Evolutionary conservation across 176 grass and related monocot genomes (phyloP), one percentile per base, ranked within the genome.

Genomic region (Chrysopogon serrulatus): DNA sequence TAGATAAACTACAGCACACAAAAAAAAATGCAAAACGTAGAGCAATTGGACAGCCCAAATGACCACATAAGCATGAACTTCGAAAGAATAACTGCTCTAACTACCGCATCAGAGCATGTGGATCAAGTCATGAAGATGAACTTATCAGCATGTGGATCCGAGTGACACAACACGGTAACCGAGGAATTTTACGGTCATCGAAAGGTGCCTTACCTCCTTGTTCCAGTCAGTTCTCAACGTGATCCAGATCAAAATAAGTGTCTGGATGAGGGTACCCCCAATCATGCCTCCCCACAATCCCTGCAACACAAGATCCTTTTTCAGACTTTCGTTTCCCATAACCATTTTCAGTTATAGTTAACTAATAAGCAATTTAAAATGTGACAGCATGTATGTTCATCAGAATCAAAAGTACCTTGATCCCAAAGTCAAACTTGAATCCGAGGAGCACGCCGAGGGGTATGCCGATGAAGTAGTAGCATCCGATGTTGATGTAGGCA

Each of bases 221-320:
- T 93, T 84, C 95, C 95, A 95, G 43, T 95, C 92, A 49, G 90
- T 98, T 83, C 88, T 80, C 76, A 90, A 74, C 49, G 92, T 98
- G 77, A 95, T 88, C 92, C 92, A 93, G 39, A 98, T 47, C 44
- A 98, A 82, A 33, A 93, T 91, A 40, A 90, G 33, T 43, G 95
- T 98, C 63, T 98, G 95, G 53, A 93, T 88, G 15, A 89, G 64
- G 1, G 84, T 98, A 13, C 95, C 95, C 41, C 84, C 72, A 18
- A 98, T 87, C 90, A 98, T 88, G 32, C 95, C 95, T 78, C 92
- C 90, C 94, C 94, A 96, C 67, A 96, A 61, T 79, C 94, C 94
- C 94, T 96, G 88, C 30, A 89, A 86, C 53, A 34, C 19, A 34
- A 73, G 0, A 35, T 56, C 27, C 10, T 4, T 73, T 36, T 32